Conservation (phyloP, 164 flowering plant genomes). For the Vitis vinifera region ASM3070453v1 NC_081811.1:24592501-24593000, state of each 20-base stretch:
- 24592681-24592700: constrained; percentile 40
- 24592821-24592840: constrained; percentile 21
- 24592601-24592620: constrained; percentile 33
- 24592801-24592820: neutral
- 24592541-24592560: neutral
- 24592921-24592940: constrained; percentile 54
- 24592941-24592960: constrained; percentile 71
- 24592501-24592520: constrained; percentile 43
- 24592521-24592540: neutral
- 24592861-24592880: constrained; percentile 44
- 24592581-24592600: neutral
- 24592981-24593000: neutral
- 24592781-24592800: neutral
- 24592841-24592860: constrained; percentile 56
- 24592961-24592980: neutral
- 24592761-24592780: neutral
- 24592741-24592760: constrained; percentile 27
- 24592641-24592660: constrained; percentile 68
- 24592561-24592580: neutral
- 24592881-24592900: constrained; percentile 49
- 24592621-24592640: constrained; percentile 49
- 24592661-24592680: constrained; percentile 36
- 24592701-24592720: constrained; percentile 51
- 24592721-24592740: constrained; percentile 42
- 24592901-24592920: constrained; percentile 36